Conservation (phyloP, 148 eudicot genomes). For the Gaultheria prostrata region DNA sequence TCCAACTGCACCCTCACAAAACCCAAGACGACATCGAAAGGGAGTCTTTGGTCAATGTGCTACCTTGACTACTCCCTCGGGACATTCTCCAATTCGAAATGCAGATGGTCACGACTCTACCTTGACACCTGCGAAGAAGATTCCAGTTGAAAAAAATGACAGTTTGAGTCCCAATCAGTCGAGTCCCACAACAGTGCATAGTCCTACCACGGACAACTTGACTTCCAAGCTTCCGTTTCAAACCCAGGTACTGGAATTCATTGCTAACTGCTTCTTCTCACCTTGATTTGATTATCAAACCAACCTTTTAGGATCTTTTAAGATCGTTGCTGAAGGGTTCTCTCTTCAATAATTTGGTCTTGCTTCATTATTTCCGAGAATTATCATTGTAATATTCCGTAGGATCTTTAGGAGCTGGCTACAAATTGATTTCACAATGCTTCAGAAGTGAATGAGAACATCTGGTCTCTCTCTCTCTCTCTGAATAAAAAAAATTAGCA, state of each 20-base stretch:
- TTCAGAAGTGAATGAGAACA: neutral
- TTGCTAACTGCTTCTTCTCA: neutral
- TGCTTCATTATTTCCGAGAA: neutral
- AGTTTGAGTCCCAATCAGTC: neutral
- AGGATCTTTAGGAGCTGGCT: neutral
- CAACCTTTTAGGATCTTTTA: neutral
- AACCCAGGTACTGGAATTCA: constrained; percentile 9
- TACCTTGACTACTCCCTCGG: neutral
- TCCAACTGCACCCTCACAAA: neutral
- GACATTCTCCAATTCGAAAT: neutral
- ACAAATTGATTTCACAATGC: neutral
- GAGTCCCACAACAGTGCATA: constrained; percentile 1
- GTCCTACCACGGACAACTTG: neutral
- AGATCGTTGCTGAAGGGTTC: neutral
- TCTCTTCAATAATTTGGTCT: neutral
- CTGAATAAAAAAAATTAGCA: neutral
- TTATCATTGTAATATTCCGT: neutral
- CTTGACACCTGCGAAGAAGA: neutral
- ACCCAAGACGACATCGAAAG: neutral
- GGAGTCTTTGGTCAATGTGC: neutral
- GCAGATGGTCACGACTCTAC: neutral
- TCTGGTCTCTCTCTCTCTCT: neutral
- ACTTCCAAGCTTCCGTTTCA: neutral
- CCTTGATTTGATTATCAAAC: neutral
- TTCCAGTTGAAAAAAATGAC: neutral